Conservation (phyloP, 257 asterid genomes). For the Solanum neorickii region DNA sequence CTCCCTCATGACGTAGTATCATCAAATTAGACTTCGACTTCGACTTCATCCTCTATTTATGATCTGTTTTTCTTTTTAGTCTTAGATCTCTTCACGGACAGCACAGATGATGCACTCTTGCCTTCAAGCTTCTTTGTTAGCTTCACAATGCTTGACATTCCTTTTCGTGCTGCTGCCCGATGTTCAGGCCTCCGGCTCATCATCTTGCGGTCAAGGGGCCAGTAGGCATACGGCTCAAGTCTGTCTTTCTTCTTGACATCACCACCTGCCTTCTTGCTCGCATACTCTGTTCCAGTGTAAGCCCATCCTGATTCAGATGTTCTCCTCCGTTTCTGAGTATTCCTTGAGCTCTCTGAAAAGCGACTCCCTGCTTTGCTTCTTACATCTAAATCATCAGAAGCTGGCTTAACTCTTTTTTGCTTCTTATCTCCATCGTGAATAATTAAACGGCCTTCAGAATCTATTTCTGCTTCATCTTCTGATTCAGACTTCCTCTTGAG, state of each 20-base stretch:
- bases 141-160: slow-evolving; percentile 83
- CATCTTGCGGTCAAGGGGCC: slow-evolving; percentile 99
- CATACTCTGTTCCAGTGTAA: slow-evolving; percentile 76
- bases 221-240: slow-evolving; percentile 92
- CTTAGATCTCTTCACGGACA: slow-evolving; percentile 31
- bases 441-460: slow-evolving; percentile 72
- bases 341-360: slow-evolving; percentile 33
- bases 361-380: slow-evolving; percentile 46
- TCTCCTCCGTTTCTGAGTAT: slow-evolving; percentile 45
- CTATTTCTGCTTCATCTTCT: slow-evolving; percentile 72
- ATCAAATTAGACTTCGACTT: not conserved
- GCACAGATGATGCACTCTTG: slow-evolving; percentile 59
- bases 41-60: not conserved
- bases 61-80: slow-evolving; percentile 23
- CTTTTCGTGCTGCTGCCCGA: slow-evolving; percentile 73
- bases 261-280: slow-evolving; percentile 87
- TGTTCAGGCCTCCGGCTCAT: slow-evolving; percentile 89
- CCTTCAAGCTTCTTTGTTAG: slow-evolving; percentile 78
- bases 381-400: slow-evolving; percentile 26
- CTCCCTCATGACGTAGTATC: not conserved
- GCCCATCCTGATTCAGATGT: slow-evolving; percentile 80
- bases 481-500: slow-evolving; percentile 42
- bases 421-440: slow-evolving; percentile 40
- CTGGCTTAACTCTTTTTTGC: slow-evolving; percentile 23
- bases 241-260: slow-evolving; percentile 79